Base-by-base conservation (phyloP, 148 eudicot species). In the Chenopodium berlandieri region DNA sequence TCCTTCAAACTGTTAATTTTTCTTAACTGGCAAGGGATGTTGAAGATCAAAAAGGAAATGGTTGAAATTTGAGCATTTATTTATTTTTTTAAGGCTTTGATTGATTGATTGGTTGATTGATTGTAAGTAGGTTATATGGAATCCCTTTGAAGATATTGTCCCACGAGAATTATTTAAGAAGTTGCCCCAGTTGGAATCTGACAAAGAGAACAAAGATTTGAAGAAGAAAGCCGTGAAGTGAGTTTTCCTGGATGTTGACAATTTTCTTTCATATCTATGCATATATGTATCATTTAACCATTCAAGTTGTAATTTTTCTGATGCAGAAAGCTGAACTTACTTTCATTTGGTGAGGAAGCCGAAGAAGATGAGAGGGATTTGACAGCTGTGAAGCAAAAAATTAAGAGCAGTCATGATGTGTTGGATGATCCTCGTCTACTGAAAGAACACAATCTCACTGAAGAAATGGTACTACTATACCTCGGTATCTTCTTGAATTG, bases 271-370 rank as follows among this genome's bases (percentile, higher is more conserved):
- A 56, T 48, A 19, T 3, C 30, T 3, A 13, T 63, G 58, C 74
- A n/a, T 50, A n/a, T 44, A 73, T 25, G 19, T 9, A 48, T 73
- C 74, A 46, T 74, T 62, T 70, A 60, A n/a, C 31, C 50, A 62
- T 58, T 73, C 46, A 60, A 73, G 65, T 68, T 84, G 54, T 81
- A 32, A 70, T 48, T 71, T 71, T 64, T 32, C 20, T 31, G 62
- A 9, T 82, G 27, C 89, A 96, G 99, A 86, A 96, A 96, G 85
- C 86, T 96, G 82, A 96, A 91, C 85, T 86, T 96, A 88, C 97
- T 96, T 87, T 96, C 99, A 79, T 96, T 96, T 83, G 99, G 99
- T 60, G 99, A 94, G 83, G 99, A 96, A 89, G 99, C 99, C 32
- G 97, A 96, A 88, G 95, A 92, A 84, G 99, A 96, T 85, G 97